These are phyloP conservation scores for Paraurostyla sp. DNA, from an alignment of 73 alveolate genomes.

Conservation along the genomic window DNA sequence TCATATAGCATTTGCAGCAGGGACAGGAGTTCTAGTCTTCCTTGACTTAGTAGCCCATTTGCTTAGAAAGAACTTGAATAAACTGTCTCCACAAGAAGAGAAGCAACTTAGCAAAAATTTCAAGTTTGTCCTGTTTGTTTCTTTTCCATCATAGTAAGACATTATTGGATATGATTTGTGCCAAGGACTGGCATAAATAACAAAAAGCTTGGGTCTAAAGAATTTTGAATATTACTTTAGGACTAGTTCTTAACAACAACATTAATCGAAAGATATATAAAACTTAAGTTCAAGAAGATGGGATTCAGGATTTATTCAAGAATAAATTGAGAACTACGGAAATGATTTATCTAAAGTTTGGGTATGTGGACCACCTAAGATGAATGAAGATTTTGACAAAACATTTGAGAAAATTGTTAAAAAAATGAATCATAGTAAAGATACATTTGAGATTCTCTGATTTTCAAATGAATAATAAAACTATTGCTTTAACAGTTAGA, in stretches of 20 bases:
- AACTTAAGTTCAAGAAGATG: background rate
- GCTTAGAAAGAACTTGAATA: background rate
- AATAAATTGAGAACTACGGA: background rate
- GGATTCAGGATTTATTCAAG: background rate
- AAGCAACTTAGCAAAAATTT: background rate
- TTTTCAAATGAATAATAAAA: too few relatives aligned
- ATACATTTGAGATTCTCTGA: too few relatives aligned
- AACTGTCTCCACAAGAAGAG: slow-evolving; percentile 2
- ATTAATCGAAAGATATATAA: background rate
- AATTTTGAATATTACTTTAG: background rate
- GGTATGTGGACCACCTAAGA: slow-evolving; percentile 63
- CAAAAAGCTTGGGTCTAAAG: background rate
- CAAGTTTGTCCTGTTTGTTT: slow-evolving; percentile 60
- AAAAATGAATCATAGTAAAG: too few relatives aligned
- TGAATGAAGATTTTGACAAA: slow-evolving; percentile 56
- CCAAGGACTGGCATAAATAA: background rate
- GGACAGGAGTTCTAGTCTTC: slow-evolving; percentile 62
- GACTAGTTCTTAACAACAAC: too few relatives aligned
- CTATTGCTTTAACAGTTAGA: too few relatives aligned
- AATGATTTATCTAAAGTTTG: background rate
- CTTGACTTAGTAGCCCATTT: slow-evolving; percentile 62
- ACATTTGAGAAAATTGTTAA: background rate
- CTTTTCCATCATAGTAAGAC: slow-evolving; percentile 17
- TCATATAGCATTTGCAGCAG: slow-evolving; percentile 64
- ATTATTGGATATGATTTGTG: slow-evolving; percentile 34